These are phyloP conservation scores for Panaeolus papilionaceus DNA, from an alignment of 768 basidiomycete species.

Conservation along the genomic window DNA sequence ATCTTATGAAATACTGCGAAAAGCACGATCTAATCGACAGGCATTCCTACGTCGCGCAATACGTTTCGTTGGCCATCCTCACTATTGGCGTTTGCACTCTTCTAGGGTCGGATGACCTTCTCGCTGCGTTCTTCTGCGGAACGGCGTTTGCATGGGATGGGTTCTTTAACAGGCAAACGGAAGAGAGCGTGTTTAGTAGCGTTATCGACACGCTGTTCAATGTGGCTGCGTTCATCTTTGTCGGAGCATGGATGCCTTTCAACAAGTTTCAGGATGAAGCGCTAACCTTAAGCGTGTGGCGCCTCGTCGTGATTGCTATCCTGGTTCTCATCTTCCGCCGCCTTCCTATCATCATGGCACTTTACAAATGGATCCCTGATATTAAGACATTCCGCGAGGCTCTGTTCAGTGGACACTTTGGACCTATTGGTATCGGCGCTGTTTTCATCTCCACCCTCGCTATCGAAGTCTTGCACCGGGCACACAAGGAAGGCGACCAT, in stretches of 20 bases:
- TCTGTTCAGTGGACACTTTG: constrained; percentile 94
- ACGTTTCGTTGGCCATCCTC: constrained; percentile 81
- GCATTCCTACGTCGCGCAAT: constrained; percentile 94
- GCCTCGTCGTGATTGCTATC: constrained; percentile 83
- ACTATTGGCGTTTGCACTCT: constrained; percentile 86
- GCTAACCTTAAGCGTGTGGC: constrained; percentile 80
- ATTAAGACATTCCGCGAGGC: constrained; percentile 95
- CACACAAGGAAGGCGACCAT: constrained; percentile 34
- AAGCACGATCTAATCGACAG: constrained; percentile 87
- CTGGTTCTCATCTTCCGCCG: constrained; percentile 84
- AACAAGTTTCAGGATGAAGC: constrained; percentile 68
- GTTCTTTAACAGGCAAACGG: constrained; percentile 92
- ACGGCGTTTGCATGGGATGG: constrained; percentile 97
- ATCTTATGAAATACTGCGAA: constrained; percentile 94
- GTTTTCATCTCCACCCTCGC: constrained; percentile 93
- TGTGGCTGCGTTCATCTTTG: constrained; percentile 92
- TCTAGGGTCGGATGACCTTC: constrained; percentile 91
- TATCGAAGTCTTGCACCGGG: constrained; percentile 56
- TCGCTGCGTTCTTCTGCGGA: constrained; percentile 95
- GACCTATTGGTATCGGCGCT: constrained; percentile 87
- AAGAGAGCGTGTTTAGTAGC: constrained; percentile 94
- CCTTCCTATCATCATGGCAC: constrained; percentile 80
- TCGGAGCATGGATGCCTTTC: constrained; percentile 99
- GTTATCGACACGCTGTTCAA: constrained; percentile 98
- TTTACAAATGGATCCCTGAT: constrained; percentile 95